Evolutionary conservation across 495 filamentous ascomycete species (phyloP).

Genomic region (Hypomontagnella submonticulosa): DNA sequence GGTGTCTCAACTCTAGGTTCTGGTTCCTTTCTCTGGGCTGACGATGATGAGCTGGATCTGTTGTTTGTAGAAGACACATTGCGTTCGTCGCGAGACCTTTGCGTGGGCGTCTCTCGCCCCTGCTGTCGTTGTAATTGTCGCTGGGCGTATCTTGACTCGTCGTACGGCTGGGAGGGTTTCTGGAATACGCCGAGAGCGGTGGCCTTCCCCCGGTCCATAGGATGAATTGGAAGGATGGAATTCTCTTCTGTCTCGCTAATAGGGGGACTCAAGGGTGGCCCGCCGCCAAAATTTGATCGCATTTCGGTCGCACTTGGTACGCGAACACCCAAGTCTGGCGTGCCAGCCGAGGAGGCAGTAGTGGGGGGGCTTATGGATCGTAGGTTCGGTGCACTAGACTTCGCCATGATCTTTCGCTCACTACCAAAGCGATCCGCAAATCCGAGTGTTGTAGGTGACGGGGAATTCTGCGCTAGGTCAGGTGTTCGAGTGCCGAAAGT

Average conservation of each 20-base stretch:
- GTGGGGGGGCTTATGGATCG: constrained; percentile 55
- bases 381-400: constrained; percentile 61
- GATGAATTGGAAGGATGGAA: constrained; percentile 69
- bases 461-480: constrained; percentile 48
- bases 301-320: constrained; percentile 50
- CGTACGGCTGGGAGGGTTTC: constrained; percentile 77
- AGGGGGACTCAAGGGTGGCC: constrained; percentile 78
- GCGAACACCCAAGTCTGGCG: constrained; percentile 46
- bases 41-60: constrained; percentile 51
- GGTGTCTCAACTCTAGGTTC: constrained; percentile 34
- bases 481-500: constrained; percentile 63
- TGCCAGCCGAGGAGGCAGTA: constrained; percentile 44
- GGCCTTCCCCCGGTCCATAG: constrained; percentile 84
- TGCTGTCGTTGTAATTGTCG: constrained; percentile 82
- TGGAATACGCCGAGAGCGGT: constrained; percentile 88
- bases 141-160: constrained; percentile 85
- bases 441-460: constrained; percentile 46
- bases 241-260: constrained; percentile 75
- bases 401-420: constrained; percentile 54
- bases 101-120: constrained; percentile 65
- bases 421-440: constrained; percentile 49
- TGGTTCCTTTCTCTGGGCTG: constrained; percentile 34
- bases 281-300: constrained; percentile 58
- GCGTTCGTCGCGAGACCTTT: constrained; percentile 48
- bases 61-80: constrained; percentile 40